Base-by-base conservation (phyloP, 345 rosid species). In the Nephelium lappaceum region DNA sequence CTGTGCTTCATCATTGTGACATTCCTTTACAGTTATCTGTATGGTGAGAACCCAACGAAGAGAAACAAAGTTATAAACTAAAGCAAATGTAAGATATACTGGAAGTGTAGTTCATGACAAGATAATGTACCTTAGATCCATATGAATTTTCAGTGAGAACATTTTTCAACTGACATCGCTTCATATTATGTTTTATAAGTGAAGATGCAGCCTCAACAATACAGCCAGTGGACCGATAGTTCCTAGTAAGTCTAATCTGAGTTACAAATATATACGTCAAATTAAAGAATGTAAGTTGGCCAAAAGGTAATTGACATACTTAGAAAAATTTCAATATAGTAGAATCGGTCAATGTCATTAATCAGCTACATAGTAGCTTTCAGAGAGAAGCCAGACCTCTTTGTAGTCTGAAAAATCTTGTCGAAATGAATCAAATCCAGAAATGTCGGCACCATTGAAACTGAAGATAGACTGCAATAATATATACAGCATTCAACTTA, bases 121-220 rank as follows among this genome's bases (percentile, higher is more conserved):
- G 61, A 68, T 65, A 77, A 76, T 83, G 70, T 87, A 90, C 98
- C 98, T 95, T 95, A 51, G 98, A 91, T 81, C 98, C 98, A 49
- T 85, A 81, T 27, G 93, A 85, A 88, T 95, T 95, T 81, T 93
- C 98, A 31, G 98, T 84, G 23, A 87, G 87, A 71, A 85, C 88
- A 81, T 89, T 87, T 85, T 95, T 92, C 63, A 86, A 88, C 66
- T 79, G 87, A 78, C 95, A 86, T 69, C 95, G 80, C 77, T 90
- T 93, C 38, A 78, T 79, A 81, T 95, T 95, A 80, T 95, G 86
- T 87, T 83, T 84, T 49, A 95, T 95, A 58, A 95, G 94, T 80
- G 87, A 86, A 81, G 92, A 86, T 38, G 98, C 98, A 77, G 98
- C 98, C 86, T 95, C 98, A 76, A 95, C 96, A 45, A 93, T 95